Evolutionary conservation across 306 rosid genomes (phyloP).

Genomic region (Quercus cerris): DNA sequence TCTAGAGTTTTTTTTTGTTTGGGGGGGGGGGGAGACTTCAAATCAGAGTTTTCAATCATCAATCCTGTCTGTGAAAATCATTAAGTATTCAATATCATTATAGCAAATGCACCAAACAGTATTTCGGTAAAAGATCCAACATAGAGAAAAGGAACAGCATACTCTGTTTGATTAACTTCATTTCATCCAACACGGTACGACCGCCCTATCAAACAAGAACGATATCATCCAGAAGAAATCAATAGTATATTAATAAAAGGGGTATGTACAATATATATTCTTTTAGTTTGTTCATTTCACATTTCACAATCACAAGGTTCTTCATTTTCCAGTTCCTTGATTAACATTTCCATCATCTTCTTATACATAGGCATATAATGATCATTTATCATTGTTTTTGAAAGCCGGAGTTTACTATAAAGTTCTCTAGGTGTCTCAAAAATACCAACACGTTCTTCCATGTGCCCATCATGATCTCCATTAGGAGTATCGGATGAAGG

Average conservation of each 20-base stretch:
- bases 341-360: conserved; percentile 89
- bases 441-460: conserved; percentile 57
- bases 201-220: too few relatives aligned
- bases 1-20: too few relatives aligned
- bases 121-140: too few relatives aligned
- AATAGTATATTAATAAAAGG: background rate
- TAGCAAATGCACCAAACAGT: too few relatives aligned
- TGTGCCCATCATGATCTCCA: conserved; percentile 35
- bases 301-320: conserved; percentile 24
- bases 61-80: too few relatives aligned
- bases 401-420: conserved; percentile 91
- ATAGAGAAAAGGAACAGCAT: too few relatives aligned
- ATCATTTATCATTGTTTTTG: conserved; percentile 89
- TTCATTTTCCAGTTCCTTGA: conserved; percentile 66
- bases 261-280: background rate
- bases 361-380: conserved; percentile 99
- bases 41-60: too few relatives aligned
- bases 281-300: conserved; percentile 18
- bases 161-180: too few relatives aligned
- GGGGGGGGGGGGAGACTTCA: too few relatives aligned
- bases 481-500: conserved; percentile 39
- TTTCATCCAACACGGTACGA: too few relatives aligned
- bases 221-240: background rate
- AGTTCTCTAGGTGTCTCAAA: conserved; percentile 81
- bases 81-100: too few relatives aligned